These are phyloP conservation scores for Deuterostichococcus epilithicus DNA, from an alignment of 139 green algal species.

Conservation along the genomic window DNA sequence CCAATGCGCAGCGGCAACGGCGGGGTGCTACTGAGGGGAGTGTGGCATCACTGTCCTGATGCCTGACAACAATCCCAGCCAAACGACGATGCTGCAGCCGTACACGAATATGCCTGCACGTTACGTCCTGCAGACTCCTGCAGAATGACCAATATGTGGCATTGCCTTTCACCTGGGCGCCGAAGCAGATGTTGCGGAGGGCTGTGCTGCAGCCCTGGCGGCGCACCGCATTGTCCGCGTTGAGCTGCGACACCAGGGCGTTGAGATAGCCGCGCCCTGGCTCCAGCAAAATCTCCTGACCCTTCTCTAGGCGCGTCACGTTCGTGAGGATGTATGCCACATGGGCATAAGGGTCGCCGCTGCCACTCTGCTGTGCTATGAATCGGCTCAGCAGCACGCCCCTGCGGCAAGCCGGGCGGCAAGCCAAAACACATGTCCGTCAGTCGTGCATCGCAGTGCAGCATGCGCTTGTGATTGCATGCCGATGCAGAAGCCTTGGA, in stretches of 20 bases:
- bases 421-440: too few species aligned
- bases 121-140: too few species aligned
- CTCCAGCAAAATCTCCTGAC: constrained; percentile 62
- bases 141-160: background rate
- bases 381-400: constrained; percentile 64
- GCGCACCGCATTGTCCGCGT: constrained; percentile 31
- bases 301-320: constrained; percentile 51
- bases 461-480: background rate
- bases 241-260: constrained; percentile 49
- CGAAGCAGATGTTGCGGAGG: constrained; percentile 60
- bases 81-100: too few species aligned
- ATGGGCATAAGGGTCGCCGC: constrained; percentile 56
- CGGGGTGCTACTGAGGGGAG: too few species aligned
- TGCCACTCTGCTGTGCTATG: constrained; percentile 17
- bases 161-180: constrained; percentile 28
- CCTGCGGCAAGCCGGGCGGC: constrained; percentile 12
- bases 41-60: too few species aligned
- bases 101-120: too few species aligned
- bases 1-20: too few species aligned
- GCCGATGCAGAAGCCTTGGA: background rate
- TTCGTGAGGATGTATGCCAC: constrained; percentile 70
- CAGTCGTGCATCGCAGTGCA: too few species aligned
- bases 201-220: constrained; percentile 41
- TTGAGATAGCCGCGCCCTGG: constrained; percentile 56
- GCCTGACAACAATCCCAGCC: too few species aligned